Evolutionary conservation across 495 filamentous ascomycete species (phyloP), one percentile per base, ranked within the genome.

Genomic region (Penicillium atrosanguineum): DNA sequence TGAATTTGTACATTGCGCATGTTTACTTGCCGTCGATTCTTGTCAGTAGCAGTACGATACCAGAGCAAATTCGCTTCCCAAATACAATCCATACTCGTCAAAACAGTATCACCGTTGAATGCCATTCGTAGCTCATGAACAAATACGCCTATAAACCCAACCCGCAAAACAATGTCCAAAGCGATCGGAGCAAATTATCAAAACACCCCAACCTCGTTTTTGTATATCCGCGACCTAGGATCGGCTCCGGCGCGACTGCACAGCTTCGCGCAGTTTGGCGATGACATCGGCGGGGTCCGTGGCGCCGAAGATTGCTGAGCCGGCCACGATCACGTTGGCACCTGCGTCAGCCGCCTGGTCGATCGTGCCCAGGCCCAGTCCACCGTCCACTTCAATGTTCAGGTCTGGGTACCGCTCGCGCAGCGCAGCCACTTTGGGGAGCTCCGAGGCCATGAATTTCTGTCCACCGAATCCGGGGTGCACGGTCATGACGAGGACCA

Each of bases 401-500:
- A 98, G 71, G 5, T 93, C 80, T 6, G 94, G 94, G 69, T 96
- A 98, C 42, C 84, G 82, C 64, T 86, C 73, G 46, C 95, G 83
- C 61, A 98, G 77, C 42, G 86, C 89, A 46, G 83, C 67, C 29
- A 98, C 95, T 73, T 98, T 98, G 58, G 94, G 95, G 60, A 98
- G 80, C 69, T 95, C 89, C 5, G 87, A 88, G 6, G 90, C 86
- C 88, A 97, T 96, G 83, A 98, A 98, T 68, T 95, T 96, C 70
- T 98, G 95, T 12, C 94, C 94, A 54, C 94, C 95, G 70, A 97
- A 98, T 48, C 94, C 94, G 18, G 94, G 94, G 71, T 98, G 85
- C 18, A 98, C 94, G 8, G 94, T 98, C 94, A 98, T 98, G 37
- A 98, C 86, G 9, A 98, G 85, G 23, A 95, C 90, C 95, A 98